Base-by-base conservation (phyloP, 179 eudicot species). In the Silene noctiflora region DNA sequence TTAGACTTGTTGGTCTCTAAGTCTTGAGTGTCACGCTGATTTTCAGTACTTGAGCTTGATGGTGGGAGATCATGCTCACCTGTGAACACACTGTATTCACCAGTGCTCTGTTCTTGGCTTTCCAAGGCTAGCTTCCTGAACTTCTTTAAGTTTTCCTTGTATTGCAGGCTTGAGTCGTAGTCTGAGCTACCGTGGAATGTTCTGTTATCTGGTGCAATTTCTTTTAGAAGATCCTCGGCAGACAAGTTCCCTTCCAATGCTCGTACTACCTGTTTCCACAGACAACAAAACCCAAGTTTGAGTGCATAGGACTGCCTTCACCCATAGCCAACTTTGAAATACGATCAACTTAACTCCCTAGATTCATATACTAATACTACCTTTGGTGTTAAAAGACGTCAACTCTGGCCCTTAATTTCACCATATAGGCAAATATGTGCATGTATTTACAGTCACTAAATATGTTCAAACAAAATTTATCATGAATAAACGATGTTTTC, bases 201-300 rank as follows among this genome's bases (percentile, higher is more conserved):
- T 75, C 83, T 81, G 19, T 78, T 78, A 53, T 72, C 85, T 33
- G 79, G 76, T 46, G 86, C 64, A 9, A 74, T 79, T 67, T 86
- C 85, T 78, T 81, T 86, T 78, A 73, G n/a, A 27, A 86, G 80
- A 60, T 86, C 88, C 12, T 81, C 85, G 1, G 76, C 75, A 3
- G 85, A 79, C 59, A 86, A 83, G 79, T 77, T 83, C 60, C 88
- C 88, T 73, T 86, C 85, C 69, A 86, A 24, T n/a, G 88, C 86
- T 79, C 83, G 77, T 64, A 86, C 88, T 44, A 86, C 73, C 88
- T 86, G 83, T 22, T 61, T 3, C 10, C 53, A 59, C n/a, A 39
- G 67, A 67, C 11, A 55, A 24, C 25, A 9, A 31, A 31, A 48
- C 63, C n/a, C 35, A 17, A 42, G 21, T 25, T 66, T 72, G 27